Percentiles rank a stretch among this genome's conserved stretches.
Conservation (phyloP, 2,329 filamentous ascomycete genomes). For the Botrytis paeoniae region DNA sequence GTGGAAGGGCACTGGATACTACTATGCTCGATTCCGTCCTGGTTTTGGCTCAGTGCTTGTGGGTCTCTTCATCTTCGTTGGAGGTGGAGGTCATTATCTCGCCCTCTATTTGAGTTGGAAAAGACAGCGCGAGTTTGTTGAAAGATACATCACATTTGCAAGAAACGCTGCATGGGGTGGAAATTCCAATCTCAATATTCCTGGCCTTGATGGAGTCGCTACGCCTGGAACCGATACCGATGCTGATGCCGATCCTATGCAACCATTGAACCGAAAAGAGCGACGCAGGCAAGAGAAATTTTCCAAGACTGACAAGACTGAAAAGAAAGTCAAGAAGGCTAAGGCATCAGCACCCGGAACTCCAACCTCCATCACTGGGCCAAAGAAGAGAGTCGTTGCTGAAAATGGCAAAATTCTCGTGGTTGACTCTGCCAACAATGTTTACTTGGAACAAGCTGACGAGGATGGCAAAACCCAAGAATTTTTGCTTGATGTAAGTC, state of each 20-base stretch:
- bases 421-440: constrained; percentile 87
- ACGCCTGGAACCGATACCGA: constrained; percentile 45
- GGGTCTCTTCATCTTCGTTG: constrained; percentile 77
- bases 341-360: constrained; percentile 41
- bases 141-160: constrained; percentile 87
- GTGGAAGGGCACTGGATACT: constrained; percentile 98
- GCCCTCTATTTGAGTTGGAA: constrained; percentile 83
- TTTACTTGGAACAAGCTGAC: constrained; percentile 89
- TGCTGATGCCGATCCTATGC: constrained; percentile 48
- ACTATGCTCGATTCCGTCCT: constrained; percentile 91
- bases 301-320: constrained; percentile 64
- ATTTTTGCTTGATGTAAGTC: constrained; percentile 80
- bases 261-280: constrained; percentile 75
- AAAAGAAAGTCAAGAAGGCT: constrained; percentile 54
- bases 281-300: constrained; percentile 87
- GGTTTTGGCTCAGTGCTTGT: constrained; percentile 80
- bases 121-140: constrained; percentile 85
- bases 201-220: constrained; percentile 56
- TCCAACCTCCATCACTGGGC: constrained; percentile 57
- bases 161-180: constrained; percentile 81
- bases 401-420: constrained; percentile 95
- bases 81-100: constrained; percentile 83
- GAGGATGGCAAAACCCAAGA: constrained; percentile 82
- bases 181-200: constrained; percentile 66
- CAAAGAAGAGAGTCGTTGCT: constrained; percentile 83